Percentiles rank a stretch among this genome's conserved stretches.
These are phyloP conservation scores for Erigeron philadelphicus DNA, from an alignment of 140 eudicot genomes.

Conservation along the genomic window DNA sequence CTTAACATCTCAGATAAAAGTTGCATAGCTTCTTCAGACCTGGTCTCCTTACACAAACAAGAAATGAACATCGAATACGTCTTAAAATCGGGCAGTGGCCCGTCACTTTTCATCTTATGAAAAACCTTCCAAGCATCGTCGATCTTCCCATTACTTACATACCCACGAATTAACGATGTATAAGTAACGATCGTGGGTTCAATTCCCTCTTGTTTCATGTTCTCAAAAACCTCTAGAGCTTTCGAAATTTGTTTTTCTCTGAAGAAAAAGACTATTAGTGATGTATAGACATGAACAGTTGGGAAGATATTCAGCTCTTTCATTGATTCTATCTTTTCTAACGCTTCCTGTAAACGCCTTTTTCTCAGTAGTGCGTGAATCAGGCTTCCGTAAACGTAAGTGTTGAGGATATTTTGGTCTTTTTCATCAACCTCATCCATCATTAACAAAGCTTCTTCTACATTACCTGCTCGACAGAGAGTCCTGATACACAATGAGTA, in stretches of 20 bases:
- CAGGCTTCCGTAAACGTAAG: slow-evolving; percentile 67
- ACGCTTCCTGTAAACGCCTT: slow-evolving; percentile 53
- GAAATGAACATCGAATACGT: slow-evolving; percentile 71
- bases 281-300: slow-evolving; percentile 77
- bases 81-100: slow-evolving; percentile 80
- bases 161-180: slow-evolving; percentile 66
- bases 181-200: slow-evolving; percentile 68
- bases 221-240: slow-evolving; percentile 51
- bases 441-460: slow-evolving; percentile 61
- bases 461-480: slow-evolving; percentile 66
- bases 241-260: slow-evolving; percentile 43
- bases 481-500: slow-evolving; percentile 66
- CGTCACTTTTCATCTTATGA: slow-evolving; percentile 48
- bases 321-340: slow-evolving; percentile 74
- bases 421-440: slow-evolving; percentile 37
- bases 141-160: slow-evolving; percentile 43
- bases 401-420: slow-evolving; percentile 40
- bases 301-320: slow-evolving; percentile 44
- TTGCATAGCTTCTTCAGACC: slow-evolving; percentile 68
- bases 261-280: slow-evolving; percentile 55
- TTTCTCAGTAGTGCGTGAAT: slow-evolving; percentile 53
- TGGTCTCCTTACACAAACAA: slow-evolving; percentile 57
- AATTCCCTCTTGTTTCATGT: slow-evolving; percentile 56
- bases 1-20: slow-evolving; percentile 65
- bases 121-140: slow-evolving; percentile 60